A percentile compares a stretch with the other conserved stretches of the same genome.
These are phyloP conservation scores for Mikania micrantha DNA, from an alignment of 129 eudicot genomes.

Conservation along the genomic window DNA sequence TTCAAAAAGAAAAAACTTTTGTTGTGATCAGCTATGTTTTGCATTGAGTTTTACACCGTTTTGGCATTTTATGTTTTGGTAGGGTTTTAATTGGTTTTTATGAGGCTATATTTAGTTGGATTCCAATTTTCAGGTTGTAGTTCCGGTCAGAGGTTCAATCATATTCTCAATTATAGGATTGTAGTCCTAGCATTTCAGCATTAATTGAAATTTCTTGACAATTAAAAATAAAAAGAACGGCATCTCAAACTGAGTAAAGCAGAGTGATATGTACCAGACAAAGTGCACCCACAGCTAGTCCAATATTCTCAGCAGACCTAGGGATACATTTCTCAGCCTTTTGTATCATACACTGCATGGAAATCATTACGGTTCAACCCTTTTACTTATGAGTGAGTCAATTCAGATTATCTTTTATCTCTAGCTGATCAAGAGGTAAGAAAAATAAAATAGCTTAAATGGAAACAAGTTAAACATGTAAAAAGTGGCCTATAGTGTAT, in stretches of 20 bases:
- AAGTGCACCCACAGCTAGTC: constrained; percentile 80
- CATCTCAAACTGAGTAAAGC: constrained; percentile 20
- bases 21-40: constrained; percentile 6
- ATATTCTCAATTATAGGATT: not conserved
- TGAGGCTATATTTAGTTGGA: not conserved
- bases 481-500: not conserved
- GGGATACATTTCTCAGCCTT: constrained; percentile 78
- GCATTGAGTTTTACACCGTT: not conserved
- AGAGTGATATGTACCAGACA: constrained; percentile 59
- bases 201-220: not conserved
- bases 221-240: not conserved
- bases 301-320: constrained; percentile 84
- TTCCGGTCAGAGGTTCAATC: not conserved
- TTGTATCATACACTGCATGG: constrained; percentile 54
- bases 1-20: not conserved
- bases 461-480: not conserved
- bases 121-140: not conserved
- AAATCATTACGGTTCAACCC: not conserved
- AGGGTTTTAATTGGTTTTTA: not conserved
- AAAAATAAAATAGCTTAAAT: not conserved
- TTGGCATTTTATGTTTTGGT: not conserved
- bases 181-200: not conserved
- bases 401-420: not conserved
- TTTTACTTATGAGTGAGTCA: not conserved
- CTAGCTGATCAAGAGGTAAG: not conserved